Base-by-base conservation (phyloP, 441 rosid genomes). In the Jatropha multifida region DNA sequence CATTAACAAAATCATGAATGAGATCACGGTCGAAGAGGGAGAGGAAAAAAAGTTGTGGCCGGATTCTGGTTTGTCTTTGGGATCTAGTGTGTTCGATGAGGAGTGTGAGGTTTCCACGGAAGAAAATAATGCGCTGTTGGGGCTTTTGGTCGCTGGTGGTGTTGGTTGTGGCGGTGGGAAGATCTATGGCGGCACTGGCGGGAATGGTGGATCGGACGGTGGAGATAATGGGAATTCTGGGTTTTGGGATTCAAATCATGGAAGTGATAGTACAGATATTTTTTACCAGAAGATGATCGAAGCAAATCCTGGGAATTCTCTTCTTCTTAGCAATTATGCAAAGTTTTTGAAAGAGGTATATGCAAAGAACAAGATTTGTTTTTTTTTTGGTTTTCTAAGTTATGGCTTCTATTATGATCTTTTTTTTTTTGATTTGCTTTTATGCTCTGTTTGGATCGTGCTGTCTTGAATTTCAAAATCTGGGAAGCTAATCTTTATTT, bases 341-440 rank as follows among this genome's bases (percentile, higher is more conserved):
- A 90, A 72, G 72, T 92, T 86, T 82, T 83, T 94, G 86, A 90
- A 89, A 82, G 96, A 90, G 92, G 97, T 92, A 81, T 44, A 38
- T 38, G 32, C 11, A n/a, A 38, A 56, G 13, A 8, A 10, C 20
- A 42, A 15, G 3, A 18, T 18, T 55, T 17, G 5, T 9, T 17
- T 13, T 8, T 51, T 5, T 14, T 42, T 42, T 42, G 46, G 15
- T 49, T 23, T 23, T 23, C 23, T 23, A 23, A 23, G 54, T 49
- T 49, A 49, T 3, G 15, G 14, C 46, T 42, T 7, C 11, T 49
- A 2, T 44, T 23, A 11, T 27, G 42, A 18, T 12, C 18, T 56
- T 38, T 55, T 32, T 12, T 23, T 23, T 23, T 23, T 23, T 23
- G 23, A 23, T 23, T 23, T 32, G 62, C 37, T 20, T 23, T 23